phyloP scores from a whole-genome alignment of 352 stramenopile species.

The Bremia lactucae region DNA sequence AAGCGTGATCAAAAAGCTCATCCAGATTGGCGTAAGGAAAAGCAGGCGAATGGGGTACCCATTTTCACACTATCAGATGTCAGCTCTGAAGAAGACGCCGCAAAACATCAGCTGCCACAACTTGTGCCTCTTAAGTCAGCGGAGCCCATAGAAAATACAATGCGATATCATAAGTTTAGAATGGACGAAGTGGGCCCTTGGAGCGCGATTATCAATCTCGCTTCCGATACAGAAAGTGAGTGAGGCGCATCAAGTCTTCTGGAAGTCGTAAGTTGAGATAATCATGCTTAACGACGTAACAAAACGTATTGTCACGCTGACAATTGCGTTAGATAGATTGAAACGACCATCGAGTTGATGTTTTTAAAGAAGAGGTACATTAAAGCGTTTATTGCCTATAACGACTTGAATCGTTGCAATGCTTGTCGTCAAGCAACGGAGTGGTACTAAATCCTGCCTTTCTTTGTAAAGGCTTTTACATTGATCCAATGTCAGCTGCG shows the following conservation, averaged over 20 bases:
- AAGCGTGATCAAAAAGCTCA: slow-evolving; percentile 10
- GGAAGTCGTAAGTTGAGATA: too few relatives aligned
- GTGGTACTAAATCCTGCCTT: slow-evolving; percentile 9
- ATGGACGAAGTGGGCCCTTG: slow-evolving; percentile 7
- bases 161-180: slow-evolving; percentile 1
- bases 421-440: slow-evolving; percentile 13
- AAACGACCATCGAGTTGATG: background rate
- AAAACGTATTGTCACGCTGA: too few relatives aligned
- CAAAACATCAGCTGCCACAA: slow-evolving; percentile 16
- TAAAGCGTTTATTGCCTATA: slow-evolving; percentile 81
- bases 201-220: slow-evolving; percentile 35
- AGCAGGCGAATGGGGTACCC: slow-evolving; percentile 2
- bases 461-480: slow-evolving; percentile 17
- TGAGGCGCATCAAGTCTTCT: slow-evolving; percentile 4
- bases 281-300: too few relatives aligned
- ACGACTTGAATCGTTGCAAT: slow-evolving; percentile 39
- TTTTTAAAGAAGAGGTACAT: slow-evolving; percentile 41
- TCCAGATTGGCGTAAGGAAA: slow-evolving; percentile 7
- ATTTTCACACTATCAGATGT: slow-evolving; percentile 29
- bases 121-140: slow-evolving; percentile 9
- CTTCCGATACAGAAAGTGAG: slow-evolving; percentile 42
- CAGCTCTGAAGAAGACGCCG: slow-evolving; percentile 25
- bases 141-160: slow-evolving; percentile 8
- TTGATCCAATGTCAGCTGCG: slow-evolving; percentile 30
- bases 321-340: too few relatives aligned